These are phyloP conservation scores for Pyrenochaeta sp. DNA, from an alignment of 2,329 filamentous ascomycete species.

Conservation along the genomic window DNA sequence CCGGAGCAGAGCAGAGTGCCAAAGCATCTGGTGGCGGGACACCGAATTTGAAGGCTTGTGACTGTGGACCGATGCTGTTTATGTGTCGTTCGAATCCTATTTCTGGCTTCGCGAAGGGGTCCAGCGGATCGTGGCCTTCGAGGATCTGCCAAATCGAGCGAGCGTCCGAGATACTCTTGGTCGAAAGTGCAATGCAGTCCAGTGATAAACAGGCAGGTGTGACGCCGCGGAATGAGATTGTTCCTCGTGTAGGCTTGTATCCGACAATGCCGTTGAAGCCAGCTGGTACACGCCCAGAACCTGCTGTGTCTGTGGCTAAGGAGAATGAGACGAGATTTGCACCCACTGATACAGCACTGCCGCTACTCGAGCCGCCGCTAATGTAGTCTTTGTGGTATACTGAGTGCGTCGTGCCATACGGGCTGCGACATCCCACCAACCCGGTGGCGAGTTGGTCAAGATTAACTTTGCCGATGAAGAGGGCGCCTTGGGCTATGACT, in stretches of 20 bases:
- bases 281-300: slow-evolving; percentile 61
- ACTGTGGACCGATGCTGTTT: slow-evolving; percentile 43
- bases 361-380: slow-evolving; percentile 65
- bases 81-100: slow-evolving; percentile 44
- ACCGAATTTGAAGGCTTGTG: slow-evolving; percentile 56
- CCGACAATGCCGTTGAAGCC: slow-evolving; percentile 65
- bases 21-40: slow-evolving; percentile 57
- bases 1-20: slow-evolving; percentile 51
- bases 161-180: slow-evolving; percentile 58
- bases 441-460: slow-evolving; percentile 70
- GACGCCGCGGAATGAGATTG: slow-evolving; percentile 58
- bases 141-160: slow-evolving; percentile 58
- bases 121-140: slow-evolving; percentile 56
- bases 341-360: slow-evolving; percentile 62
- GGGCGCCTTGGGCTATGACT: slow-evolving; percentile 59
- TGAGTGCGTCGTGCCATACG: slow-evolving; percentile 64
- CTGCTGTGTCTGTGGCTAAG: slow-evolving; percentile 65
- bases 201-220: slow-evolving; percentile 64
- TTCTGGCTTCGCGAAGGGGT: slow-evolving; percentile 60
- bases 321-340: slow-evolving; percentile 63
- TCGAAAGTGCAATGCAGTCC: slow-evolving; percentile 65
- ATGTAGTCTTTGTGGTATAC: slow-evolving; percentile 60
- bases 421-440: slow-evolving; percentile 65
- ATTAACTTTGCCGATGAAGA: slow-evolving; percentile 68
- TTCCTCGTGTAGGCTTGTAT: slow-evolving; percentile 59